Base-by-base conservation (phyloP, 2,329 filamentous ascomycete genomes). In the Cladorrhinum sp. region DNA sequence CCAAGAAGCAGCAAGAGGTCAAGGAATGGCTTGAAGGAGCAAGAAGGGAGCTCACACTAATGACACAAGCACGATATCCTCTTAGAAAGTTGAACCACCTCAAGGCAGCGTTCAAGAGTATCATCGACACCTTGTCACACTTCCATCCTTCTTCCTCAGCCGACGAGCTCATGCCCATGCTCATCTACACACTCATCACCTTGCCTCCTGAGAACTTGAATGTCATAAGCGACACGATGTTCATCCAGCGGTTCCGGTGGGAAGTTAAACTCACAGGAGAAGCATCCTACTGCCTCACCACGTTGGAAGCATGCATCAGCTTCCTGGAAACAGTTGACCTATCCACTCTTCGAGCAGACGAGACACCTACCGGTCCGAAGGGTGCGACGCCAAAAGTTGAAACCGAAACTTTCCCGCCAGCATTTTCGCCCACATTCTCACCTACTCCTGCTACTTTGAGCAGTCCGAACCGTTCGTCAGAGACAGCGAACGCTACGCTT, bases 301-400 rank as follows among this genome's bases (percentile, higher is more conserved):
- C 96, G 67, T 82, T 99, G 1, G 95, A 99, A 75, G 95, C 95
- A 18, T 90, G 93, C 60, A 92, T 98, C 59, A 93, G 90, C 56
- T 99, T 99, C 70, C 79, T 99, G 13, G 91, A 98, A 70, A 98
- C 93, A 0, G 95, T 99, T 25, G 95, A 99, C 72, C 81, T 99
- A 23, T 91, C 93, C 6, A 96, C 90, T 24, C 79, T 99, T 6
- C 86, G 92, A 56, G 88, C 88, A 5, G 91, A 96, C 65, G 92
- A 96, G 72, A 76, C 81, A 18, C 87, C 85, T 16, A 86, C 88
- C 49, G 86, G 89, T 0, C 88, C 88, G 92, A 80, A 73, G 64
- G 74, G 77, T 0, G 10, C 18, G n/a, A 45, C 41, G 18, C 41
- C 41, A 7, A 45, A 18, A 20, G n/a, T 45, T 2, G 41, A 45